Percentiles rank a stretch among this genome's conserved stretches.
These are phyloP conservation scores for Atkinsonella texensis DNA, from an alignment of 2,329 filamentous ascomycete species.

Conservation along the genomic window DNA sequence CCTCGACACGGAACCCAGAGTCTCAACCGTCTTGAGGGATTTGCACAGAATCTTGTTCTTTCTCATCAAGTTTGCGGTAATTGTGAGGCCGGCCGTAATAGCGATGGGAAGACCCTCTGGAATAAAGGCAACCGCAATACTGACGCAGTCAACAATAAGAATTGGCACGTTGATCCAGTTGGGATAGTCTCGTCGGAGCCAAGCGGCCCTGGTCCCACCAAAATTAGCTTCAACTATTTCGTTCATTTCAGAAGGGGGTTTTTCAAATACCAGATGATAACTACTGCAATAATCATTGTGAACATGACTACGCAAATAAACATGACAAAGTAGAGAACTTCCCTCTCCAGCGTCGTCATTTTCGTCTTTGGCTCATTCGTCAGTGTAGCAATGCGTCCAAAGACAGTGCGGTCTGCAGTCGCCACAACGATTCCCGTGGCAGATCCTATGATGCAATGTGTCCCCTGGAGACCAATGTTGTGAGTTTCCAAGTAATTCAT, in stretches of 20 bases:
- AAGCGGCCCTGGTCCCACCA: slow-evolving; percentile 42
- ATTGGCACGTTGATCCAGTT: slow-evolving; percentile 60
- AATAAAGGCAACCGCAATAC: slow-evolving; percentile 63
- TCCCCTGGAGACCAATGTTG: slow-evolving; percentile 68
- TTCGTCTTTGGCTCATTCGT: slow-evolving; percentile 57
- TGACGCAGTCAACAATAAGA: slow-evolving; percentile 62
- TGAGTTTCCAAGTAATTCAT: slow-evolving; percentile 66
- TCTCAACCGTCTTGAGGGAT: slow-evolving; percentile 67
- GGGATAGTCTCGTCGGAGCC: slow-evolving; percentile 54
- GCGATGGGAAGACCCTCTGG: slow-evolving; percentile 63
- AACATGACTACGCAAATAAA: slow-evolving; percentile 59
- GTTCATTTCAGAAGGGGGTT: not conserved
- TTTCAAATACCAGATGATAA: slow-evolving; percentile 48
- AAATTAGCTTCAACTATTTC: not conserved
- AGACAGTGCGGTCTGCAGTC: slow-evolving; percentile 62
- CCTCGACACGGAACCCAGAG: slow-evolving; percentile 58
- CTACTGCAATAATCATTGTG: slow-evolving; percentile 49
- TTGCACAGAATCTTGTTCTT: slow-evolving; percentile 71
- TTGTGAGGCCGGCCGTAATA: slow-evolving; percentile 58
- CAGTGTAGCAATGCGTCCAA: slow-evolving; percentile 62
- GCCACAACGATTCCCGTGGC: slow-evolving; percentile 57
- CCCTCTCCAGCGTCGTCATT: slow-evolving; percentile 58
- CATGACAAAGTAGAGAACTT: slow-evolving; percentile 60
- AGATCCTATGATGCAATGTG: slow-evolving; percentile 60
- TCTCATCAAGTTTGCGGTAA: slow-evolving; percentile 64